Base-by-base conservation (phyloP, 441 rosid genomes). In the Corymbia calophylla region DNA sequence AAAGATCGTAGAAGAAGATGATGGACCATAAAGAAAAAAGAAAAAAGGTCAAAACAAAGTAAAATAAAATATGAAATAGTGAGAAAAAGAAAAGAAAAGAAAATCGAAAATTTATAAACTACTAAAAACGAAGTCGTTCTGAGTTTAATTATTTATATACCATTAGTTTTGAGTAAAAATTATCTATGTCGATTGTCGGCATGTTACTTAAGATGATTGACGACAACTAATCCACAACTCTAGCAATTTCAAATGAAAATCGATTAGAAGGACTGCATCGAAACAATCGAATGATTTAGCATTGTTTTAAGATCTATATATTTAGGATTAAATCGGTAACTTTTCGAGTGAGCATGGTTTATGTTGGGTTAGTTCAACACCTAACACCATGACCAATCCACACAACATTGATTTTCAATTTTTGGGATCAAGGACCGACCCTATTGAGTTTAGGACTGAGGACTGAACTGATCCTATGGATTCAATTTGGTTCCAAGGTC, bases 201-300 rank as follows among this genome's bases (percentile, higher is more conserved):
- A 1, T 21, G 16, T 73, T 29, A 73, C 5, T 1, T 3, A 62
- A 4, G 31, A 62, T 13, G 32, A 39, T 5, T 2, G 0, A 2
- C 27, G 1, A 39, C 19, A 70, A 70, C 2, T 0, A 2, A 23
- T 35, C 7, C 4, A 5, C 5, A 35, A 19, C 25, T 6, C 44
- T 77, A 12, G 9, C 4, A 39, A 39, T 77, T 23, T 77, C 2
- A 12, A 17, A 17, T 0, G 9, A 77, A 77, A 77, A 39, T 7
- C 1, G 0, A 6, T 77, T 12, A 5, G 1, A 12, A 23, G 4
- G 0, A 27, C 0, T 39, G 2, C 5, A 73, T 39, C 39, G 1
- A 73, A 73, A 21, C 1, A 39, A 73, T 39, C 39, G 29, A 21
- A 21, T 35, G 0, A 13, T 39, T 19, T 73, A 6, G 4, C 0